These are phyloP conservation scores for Macaranga tanarius DNA, from an alignment of 441 rosid genomes.

Conservation along the genomic window DNA sequence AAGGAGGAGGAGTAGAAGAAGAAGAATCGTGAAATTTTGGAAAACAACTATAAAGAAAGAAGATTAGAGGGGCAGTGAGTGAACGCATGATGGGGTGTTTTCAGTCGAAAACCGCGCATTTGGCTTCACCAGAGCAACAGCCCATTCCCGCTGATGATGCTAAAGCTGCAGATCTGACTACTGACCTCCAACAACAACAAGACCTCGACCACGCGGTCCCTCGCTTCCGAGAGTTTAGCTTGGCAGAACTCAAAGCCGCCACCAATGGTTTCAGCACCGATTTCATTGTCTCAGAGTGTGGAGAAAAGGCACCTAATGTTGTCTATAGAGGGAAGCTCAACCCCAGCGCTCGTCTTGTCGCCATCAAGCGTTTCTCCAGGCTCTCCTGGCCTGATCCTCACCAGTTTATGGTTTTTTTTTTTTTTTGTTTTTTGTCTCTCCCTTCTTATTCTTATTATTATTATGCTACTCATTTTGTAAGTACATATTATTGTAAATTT, in stretches of 20 bases:
- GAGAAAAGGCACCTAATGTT: constrained; percentile 55
- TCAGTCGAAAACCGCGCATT: constrained; percentile 67
- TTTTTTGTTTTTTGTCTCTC: not conserved
- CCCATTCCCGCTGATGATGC: constrained; percentile 41
- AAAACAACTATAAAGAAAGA: no score
- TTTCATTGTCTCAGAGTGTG: constrained; percentile 48
- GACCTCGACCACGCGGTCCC: constrained; percentile 22
- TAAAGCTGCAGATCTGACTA: constrained; percentile 47
- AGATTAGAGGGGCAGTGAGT: not conserved
- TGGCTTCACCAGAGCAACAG: constrained; percentile 57
- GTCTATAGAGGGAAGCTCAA: constrained; percentile 44
- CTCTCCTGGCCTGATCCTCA: constrained; percentile 61
- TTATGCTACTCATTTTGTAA: not conserved
- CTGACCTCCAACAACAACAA: not conserved
- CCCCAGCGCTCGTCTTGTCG: constrained; percentile 31
- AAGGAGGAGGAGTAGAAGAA: no score
- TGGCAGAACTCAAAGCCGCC: constrained; percentile 36
- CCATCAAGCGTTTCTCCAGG: constrained; percentile 49
- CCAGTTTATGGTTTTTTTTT: constrained; percentile 41
- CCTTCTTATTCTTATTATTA: not conserved
- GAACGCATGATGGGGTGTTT: constrained; percentile 71
- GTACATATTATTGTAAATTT: not conserved
- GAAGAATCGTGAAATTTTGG: no score
- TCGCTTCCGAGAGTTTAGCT: constrained; percentile 54
- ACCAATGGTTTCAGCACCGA: constrained; percentile 42